Percentiles rank a stretch among this genome's conserved stretches.
phyloP scores from a whole-genome alignment of 1,284 basidiomycete species.

The Trichosporon faecale region DNA sequence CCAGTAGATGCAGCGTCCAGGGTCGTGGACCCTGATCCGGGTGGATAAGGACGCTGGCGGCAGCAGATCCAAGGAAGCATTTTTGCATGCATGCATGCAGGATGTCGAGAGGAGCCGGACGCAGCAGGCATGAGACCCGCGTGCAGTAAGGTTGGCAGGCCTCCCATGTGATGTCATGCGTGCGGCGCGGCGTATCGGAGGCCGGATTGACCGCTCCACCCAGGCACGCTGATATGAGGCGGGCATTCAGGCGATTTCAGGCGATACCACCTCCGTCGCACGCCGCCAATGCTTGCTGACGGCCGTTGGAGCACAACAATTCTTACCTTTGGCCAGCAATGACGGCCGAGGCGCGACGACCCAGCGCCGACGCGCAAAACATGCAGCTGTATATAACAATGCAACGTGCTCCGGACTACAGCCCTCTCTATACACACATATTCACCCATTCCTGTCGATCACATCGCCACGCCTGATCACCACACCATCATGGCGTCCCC shows the following conservation, averaged over 20 bases:
- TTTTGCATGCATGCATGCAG: neutral
- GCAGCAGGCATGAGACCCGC: neutral
- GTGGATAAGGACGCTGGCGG: neutral
- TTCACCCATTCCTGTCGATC: neutral
- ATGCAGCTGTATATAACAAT: slow-evolving; percentile 8
- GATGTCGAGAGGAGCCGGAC: too few species aligned
- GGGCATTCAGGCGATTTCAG: slow-evolving; percentile 3
- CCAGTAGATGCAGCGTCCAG: neutral
- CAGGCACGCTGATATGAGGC: slow-evolving; percentile 1
- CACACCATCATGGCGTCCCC: neutral
- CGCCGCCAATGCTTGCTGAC: neutral
- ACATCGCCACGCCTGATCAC: neutral
- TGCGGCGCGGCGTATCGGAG: slow-evolving; percentile 5
- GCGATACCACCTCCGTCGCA: neutral
- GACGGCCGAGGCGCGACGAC: neutral
- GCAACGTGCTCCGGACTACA: neutral
- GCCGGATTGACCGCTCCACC: slow-evolving; percentile 9
- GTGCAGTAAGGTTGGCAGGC: neutral
- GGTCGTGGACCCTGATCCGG: neutral
- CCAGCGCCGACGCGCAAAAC: neutral
- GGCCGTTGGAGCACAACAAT: slow-evolving; percentile 2
- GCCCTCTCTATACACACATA: neutral
- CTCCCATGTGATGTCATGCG: slow-evolving; percentile 1
- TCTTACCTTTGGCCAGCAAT: neutral
- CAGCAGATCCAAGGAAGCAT: neutral